Percentiles rank a stretch among this genome's conserved stretches.
phyloP scores from a whole-genome alignment of 805 yeast species.

The Metschnikowia shivogae region DNA sequence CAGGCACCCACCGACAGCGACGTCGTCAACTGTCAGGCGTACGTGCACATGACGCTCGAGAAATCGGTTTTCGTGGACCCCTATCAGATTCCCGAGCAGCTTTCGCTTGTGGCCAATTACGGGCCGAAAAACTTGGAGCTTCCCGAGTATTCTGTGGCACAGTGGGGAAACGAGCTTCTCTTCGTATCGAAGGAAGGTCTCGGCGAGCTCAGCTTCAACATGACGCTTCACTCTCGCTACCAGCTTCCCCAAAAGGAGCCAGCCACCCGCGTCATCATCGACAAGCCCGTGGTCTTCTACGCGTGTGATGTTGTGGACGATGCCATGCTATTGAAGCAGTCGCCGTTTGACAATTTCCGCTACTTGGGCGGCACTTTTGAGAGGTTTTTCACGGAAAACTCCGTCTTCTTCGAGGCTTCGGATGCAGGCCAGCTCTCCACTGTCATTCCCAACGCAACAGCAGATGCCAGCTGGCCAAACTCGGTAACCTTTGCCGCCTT shows the following conservation, averaged over 20 bases:
- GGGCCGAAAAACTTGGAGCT: conserved; percentile 38
- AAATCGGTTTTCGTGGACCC: conserved; percentile 35
- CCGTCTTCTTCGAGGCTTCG: conserved; percentile 34
- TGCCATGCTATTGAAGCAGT: conserved; percentile 24
- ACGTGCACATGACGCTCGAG: conserved; percentile 29
- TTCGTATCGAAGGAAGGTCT: conserved; percentile 22
- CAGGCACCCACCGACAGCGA: conserved; percentile 24
- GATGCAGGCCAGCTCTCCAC: conserved; percentile 8
- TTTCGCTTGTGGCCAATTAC: conserved; percentile 22
- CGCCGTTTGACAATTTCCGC: conserved; percentile 34
- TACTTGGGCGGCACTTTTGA: conserved; percentile 33
- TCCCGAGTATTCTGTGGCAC: conserved; percentile 33
- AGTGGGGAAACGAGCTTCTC: conserved; percentile 41
- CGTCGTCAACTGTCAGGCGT: conserved; percentile 26
- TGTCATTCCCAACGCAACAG: conserved; percentile 13
- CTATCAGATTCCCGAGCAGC: conserved; percentile 30
- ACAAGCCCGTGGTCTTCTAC: conserved; percentile 29
- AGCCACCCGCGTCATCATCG: conserved; percentile 15
- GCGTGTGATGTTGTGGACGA: conserved; percentile 34
- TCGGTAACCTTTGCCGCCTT: conserved; percentile 11
- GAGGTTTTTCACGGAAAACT: conserved; percentile 35
- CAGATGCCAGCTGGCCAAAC: conserved; percentile 3
- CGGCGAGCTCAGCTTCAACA: conserved; percentile 10
- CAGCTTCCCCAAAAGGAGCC: conserved; percentile 25
- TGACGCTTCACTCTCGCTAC: conserved; percentile 37